Evolutionary conservation across 768 basidiomycete genomes (phyloP), one percentile per base, ranked within the genome.

Genomic region (Tulasnella sp.): DNA sequence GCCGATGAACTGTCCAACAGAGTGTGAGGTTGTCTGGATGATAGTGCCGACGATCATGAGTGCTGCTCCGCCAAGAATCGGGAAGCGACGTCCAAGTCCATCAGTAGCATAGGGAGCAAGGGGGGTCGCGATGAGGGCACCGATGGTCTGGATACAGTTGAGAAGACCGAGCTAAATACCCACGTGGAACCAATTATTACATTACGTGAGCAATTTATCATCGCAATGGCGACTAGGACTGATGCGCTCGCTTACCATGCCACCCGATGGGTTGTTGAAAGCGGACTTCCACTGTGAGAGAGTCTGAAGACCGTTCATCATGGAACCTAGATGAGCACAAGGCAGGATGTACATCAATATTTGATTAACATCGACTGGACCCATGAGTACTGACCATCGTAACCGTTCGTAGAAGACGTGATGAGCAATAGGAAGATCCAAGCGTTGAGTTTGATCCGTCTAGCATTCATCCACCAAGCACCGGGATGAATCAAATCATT

Each of bases 111-210:
- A 76, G 4, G 74, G 73, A 11, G 61, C 43, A 43, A 61, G 34
- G 29, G 85, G 85, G 67, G 81, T 82, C 3, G 78, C 86, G 8
- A 79, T 81, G 59, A 88, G 71, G 23, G 75, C 70, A 58, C 87
- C 86, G 61, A 88, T 84, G 67, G 82, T 86, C 83, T 88, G 86
- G 55, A 86, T 86, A 58, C 85, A 86, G 66, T 84, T 86, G 51
- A 87, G 76, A 17, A 87, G 70, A 68, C 85, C 84, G 29, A 86
- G 76, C 65, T 72, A 81, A 45, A 56, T 19, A 34, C 41, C 5
- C 30, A 24, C 17, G 19, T 48, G 21, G 34, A 24, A 17, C 9
- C 9, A 54, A 45, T 29, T n/a, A 7, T 48, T 23, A n/a, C n/a
- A n/a, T n/a, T n/a, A n/a, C n/a, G n/a, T n/a, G n/a, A n/a, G n/a